Evolutionary conservation across 805 yeast species (phyloP).

Genomic region (Kuraishia molischiana): DNA sequence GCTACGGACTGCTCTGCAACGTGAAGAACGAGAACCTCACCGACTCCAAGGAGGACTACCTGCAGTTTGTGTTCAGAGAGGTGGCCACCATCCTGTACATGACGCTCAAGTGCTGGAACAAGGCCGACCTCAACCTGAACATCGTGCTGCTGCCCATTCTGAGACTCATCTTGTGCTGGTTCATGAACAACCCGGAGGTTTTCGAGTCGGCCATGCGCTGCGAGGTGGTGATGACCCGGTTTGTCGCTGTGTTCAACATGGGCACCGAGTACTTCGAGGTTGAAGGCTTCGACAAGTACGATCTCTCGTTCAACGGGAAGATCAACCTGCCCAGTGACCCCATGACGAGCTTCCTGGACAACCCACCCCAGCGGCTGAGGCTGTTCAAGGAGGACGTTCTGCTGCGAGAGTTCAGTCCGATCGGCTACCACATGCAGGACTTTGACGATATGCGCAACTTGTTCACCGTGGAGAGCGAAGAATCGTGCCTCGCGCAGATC

Average conservation of each 20-base stretch:
- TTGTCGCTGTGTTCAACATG: constrained; percentile 1
- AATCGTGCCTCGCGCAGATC: constrained; percentile 18
- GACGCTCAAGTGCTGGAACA: constrained; percentile 11
- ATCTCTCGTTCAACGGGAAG: not conserved
- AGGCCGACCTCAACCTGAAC: constrained; percentile 11
- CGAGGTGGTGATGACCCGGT: constrained; percentile 2
- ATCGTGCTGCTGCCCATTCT: constrained; percentile 24
- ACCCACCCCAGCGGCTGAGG: constrained; percentile 37
- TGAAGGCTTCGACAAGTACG: not conserved
- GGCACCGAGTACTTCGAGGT: not conserved
- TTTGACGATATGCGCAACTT: constrained; percentile 43
- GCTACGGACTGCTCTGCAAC: constrained; percentile 17
- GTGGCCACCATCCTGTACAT: constrained; percentile 22
- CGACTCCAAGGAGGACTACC: constrained; percentile 15
- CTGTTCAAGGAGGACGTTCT: constrained; percentile 58
- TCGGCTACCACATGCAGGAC: constrained; percentile 46
- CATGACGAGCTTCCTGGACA: constrained; percentile 2
- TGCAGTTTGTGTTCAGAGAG: constrained; percentile 31
- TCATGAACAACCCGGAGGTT: not conserved
- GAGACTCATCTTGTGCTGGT: constrained; percentile 49
- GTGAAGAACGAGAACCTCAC: constrained; percentile 3
- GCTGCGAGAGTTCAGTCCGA: constrained; percentile 48
- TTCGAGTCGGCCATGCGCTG: not conserved
- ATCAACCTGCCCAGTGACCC: constrained; percentile 1
- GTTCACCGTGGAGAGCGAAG: constrained; percentile 20